Percentiles rank a stretch among this genome's conserved stretches.
Evolutionary conservation across 192 early-diverging fungal genomes (phyloP).

Genomic region (Backusella westeae): DNA sequence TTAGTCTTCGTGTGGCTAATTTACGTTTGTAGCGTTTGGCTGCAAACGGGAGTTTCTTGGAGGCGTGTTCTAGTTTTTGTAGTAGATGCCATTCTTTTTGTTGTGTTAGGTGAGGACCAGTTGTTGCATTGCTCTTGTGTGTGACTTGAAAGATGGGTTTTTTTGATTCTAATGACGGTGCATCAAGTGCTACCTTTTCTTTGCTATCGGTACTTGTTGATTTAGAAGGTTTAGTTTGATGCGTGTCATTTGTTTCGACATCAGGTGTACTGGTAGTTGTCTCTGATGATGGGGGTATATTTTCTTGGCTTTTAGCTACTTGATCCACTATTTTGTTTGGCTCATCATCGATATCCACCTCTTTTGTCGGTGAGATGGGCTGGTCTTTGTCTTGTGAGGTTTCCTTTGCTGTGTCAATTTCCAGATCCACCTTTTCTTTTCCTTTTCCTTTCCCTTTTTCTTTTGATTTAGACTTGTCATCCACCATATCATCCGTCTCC

Average conservation of each 20-base stretch:
- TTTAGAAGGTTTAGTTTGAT: background rate
- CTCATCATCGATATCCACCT: background rate
- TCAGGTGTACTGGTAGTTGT: background rate
- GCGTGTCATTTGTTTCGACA: background rate
- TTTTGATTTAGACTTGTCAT: background rate
- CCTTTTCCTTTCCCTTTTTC: background rate
- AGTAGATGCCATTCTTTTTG: slow-evolving; percentile 57
- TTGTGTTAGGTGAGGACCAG: slow-evolving; percentile 10
- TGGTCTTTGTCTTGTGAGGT: background rate
- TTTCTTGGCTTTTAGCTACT: background rate
- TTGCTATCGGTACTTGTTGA: background rate
- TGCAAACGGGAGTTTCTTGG: slow-evolving; percentile 36
- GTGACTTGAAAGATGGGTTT: background rate
- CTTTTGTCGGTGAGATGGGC: background rate
- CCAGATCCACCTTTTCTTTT: background rate
- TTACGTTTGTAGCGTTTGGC: slow-evolving; percentile 58
- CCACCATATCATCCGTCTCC: too few relatives aligned
- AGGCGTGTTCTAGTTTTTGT: slow-evolving; percentile 45
- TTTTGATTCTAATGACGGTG: background rate
- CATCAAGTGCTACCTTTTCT: background rate
- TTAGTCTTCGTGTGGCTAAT: slow-evolving; percentile 49
- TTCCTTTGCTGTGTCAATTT: background rate
- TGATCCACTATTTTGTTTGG: background rate
- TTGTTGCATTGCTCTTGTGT: background rate
- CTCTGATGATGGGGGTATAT: background rate